Percentiles rank a stretch among this genome's conserved stretches.
These are phyloP conservation scores for Phytophthora pseudosyringae DNA, from an alignment of 352 stramenopile species.

Conservation along the genomic window DNA sequence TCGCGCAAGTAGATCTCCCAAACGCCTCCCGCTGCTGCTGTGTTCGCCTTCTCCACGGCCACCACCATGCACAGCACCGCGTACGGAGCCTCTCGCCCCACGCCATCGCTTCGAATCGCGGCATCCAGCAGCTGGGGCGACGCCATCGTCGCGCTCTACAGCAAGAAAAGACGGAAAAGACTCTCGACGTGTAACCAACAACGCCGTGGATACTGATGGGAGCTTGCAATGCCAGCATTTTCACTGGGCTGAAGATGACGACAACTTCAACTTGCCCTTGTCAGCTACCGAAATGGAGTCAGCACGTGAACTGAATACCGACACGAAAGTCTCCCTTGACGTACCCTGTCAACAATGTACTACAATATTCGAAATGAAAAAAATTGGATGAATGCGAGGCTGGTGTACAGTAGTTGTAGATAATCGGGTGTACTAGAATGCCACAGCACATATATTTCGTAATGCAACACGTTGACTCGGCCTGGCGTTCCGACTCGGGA, in stretches of 20 bases:
- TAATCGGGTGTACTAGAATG: constrained; percentile 22
- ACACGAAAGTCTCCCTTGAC: constrained; percentile 13
- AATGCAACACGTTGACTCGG: constrained; percentile 44
- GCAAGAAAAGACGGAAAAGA: background rate
- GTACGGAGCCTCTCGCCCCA: constrained; percentile 28
- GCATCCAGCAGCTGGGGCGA: constrained; percentile 25
- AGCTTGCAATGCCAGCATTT: background rate
- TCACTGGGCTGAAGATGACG: constrained; percentile 19
- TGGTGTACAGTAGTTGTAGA: background rate
- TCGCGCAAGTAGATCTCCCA: constrained; percentile 17
- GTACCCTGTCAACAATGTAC: background rate
- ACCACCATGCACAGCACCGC: constrained; percentile 30
- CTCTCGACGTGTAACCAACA: constrained; percentile 20
- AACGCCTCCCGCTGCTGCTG: background rate
- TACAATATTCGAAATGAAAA: background rate
- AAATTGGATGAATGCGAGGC: background rate
- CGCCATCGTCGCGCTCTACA: constrained; percentile 13
- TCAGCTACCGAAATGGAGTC: constrained; percentile 26
- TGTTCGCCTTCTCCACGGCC: constrained; percentile 26
- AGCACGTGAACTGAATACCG: constrained; percentile 11
- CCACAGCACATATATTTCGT: constrained; percentile 49
- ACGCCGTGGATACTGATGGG: background rate
- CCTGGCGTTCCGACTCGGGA: constrained; percentile 18
- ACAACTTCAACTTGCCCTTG: constrained; percentile 27
- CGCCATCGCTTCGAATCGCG: constrained; percentile 25